Percentiles rank a stretch among this genome's conserved stretches.
Conservation (phyloP, 225 moss, liverwort and hornwort species). For the Anthoceros angustus region DNA sequence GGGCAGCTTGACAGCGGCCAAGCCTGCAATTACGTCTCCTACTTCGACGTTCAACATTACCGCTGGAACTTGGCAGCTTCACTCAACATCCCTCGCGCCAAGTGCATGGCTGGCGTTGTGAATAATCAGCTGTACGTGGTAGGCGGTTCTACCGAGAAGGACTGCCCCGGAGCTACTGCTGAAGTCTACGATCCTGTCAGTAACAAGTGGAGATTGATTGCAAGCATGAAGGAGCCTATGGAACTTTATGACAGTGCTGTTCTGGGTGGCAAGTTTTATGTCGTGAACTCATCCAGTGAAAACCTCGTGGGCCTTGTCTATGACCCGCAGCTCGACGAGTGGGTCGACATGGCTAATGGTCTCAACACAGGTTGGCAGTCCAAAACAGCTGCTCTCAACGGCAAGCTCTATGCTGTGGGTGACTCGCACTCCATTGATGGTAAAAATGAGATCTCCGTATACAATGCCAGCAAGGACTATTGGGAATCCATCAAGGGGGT, state of each 20-base stretch:
- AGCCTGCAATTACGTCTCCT: conserved; percentile 80
- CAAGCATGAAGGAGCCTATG: conserved; percentile 86
- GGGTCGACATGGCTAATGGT: conserved; percentile 98
- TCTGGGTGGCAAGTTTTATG: conserved; percentile 75
- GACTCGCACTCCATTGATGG: conserved; percentile 89
- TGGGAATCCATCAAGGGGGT: conserved; percentile 95
- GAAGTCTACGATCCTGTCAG: conserved; percentile 67
- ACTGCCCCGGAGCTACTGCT: conserved; percentile 80
- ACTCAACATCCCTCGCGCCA: conserved; percentile 68
- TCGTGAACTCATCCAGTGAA: conserved; percentile 92
- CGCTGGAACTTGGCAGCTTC: conserved; percentile 79
- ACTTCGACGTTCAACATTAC: conserved; percentile 86
- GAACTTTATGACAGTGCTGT: conserved; percentile 92
- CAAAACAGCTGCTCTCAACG: conserved; percentile 86
- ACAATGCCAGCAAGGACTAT: conserved; percentile 62
- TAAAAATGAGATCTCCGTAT: conserved; percentile 90
- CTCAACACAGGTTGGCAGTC: conserved; percentile 98
- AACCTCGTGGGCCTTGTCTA: conserved; percentile 89
- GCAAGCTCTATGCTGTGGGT: conserved; percentile 86
- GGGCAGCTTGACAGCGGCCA: conserved; percentile 74
- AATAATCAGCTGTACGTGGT: conserved; percentile 85
- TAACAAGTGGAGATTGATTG: conserved; percentile 64
- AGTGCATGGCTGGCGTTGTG: conserved; percentile 91
- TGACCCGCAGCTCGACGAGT: conserved; percentile 78
- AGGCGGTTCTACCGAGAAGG: conserved; percentile 79